Base-by-base conservation (phyloP, 129 eudicot species). In the Chrysanthemum lavandulifolium region DNA sequence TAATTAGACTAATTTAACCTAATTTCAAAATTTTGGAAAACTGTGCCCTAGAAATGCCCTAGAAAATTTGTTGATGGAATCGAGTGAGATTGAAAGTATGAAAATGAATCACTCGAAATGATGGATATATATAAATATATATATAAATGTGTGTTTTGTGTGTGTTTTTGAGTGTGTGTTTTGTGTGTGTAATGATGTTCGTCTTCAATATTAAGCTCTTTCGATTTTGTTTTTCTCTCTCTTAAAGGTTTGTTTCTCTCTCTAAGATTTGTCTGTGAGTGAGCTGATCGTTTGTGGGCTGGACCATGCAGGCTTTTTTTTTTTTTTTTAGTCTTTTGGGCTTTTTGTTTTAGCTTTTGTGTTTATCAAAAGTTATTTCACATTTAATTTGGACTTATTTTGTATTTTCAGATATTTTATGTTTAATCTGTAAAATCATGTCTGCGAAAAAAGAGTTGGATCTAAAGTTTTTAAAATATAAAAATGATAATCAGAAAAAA, bases 291-390 rank as follows among this genome's bases (percentile, higher is more conserved):
- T 69, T 62, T 78, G 82, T 87, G 93, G 93, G 93, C 87, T 84
- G 89, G 89, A 55, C 87, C 87, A 84, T 87, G 89, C 89, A 87
- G 86, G 73, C 84, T 76, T 67, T 58, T 73, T 43, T n/a, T n/a
- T n/a, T n/a, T n/a, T n/a, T n/a, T n/a, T n/a, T n/a, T n/a, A n/a
- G n/a, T n/a, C 45, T 36, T 6, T 82, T 85, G 84, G 86, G 84
- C 84, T 73, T 71, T 72, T 73, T 73, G 18, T 21, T 57, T 2
- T 31, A 23, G 52, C 55, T 79, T 77, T 68, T 48, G 69, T 70
- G 52, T 18, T 65, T 72, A 1, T 27, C 5, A 43, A 83, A 60
- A 43, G 69, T 43, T 43, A 10, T 21, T 68, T 47, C 3, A 29
- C 5, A 3, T 29, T 29, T 29, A 23, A 23, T 23, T 19, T 19